Evolutionary conservation across 202 grass and related monocot species (phyloP).

Genomic region (Miscanthus sacchariflorus): DNA sequence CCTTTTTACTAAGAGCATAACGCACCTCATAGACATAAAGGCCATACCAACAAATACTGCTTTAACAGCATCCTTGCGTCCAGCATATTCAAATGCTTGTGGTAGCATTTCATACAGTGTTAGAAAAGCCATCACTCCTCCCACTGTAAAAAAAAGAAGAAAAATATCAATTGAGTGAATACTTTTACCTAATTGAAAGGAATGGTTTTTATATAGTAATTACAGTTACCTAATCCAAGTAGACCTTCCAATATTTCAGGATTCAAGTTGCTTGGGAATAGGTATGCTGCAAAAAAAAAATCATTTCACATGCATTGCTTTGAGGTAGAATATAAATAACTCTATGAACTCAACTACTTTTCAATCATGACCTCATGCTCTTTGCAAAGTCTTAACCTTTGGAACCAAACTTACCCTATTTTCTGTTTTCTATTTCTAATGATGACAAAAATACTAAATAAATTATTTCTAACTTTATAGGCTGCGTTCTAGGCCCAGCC

Average conservation of each 20-base stretch:
- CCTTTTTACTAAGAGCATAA: conserved; percentile 5
- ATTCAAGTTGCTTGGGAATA: conserved; percentile 88
- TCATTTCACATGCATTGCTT: conserved; percentile 11
- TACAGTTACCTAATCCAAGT: conserved; percentile 92
- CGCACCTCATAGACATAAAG: conserved; percentile 97
- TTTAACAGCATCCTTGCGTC: conserved; percentile 93
- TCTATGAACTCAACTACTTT: conserved; percentile 1
- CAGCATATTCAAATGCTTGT: conserved; percentile 90
- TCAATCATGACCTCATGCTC: background rate
- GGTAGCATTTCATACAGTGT: conserved; percentile 96
- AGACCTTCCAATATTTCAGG: conserved; percentile 97
- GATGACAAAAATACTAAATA: conserved; percentile 6
- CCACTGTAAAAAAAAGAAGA: conserved; percentile 55
- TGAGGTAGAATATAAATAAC: conserved; percentile 30
- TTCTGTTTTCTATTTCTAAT: conserved; percentile 12
- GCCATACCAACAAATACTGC: conserved; percentile 97
- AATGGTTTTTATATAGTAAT: background rate
- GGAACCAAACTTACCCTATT: background rate
- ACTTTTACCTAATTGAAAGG: conserved; percentile 4
- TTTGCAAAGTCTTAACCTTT: background rate
- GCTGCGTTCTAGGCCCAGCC: background rate
- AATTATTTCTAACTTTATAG: background rate
- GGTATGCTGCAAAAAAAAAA: conserved; percentile 65
- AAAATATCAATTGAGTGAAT: conserved; percentile 11
- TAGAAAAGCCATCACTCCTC: conserved; percentile 95